Evolutionary conservation across 164 flowering plant species (phyloP).

Genomic region (Vitis amurensis): DNA sequence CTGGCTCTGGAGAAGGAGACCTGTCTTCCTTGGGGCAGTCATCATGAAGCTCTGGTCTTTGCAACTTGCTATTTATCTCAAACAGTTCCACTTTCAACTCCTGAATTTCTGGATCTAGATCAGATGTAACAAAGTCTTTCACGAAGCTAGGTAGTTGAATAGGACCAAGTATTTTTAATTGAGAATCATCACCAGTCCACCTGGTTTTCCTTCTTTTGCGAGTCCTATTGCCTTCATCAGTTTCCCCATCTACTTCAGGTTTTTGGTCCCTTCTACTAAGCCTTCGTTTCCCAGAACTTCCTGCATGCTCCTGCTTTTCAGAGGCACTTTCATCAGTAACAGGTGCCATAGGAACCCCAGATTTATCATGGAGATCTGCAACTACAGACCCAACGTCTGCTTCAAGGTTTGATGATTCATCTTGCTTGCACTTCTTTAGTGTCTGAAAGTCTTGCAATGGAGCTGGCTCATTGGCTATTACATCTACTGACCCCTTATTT

Average conservation of each 20-base stretch:
- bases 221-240: constrained; percentile 19
- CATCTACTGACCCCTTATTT: no score
- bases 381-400: constrained; percentile 4
- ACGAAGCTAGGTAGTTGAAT: constrained; percentile 38
- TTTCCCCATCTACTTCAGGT: constrained; percentile 17
- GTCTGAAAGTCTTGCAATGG: neutral
- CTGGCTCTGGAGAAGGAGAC: constrained; percentile 30
- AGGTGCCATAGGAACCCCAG: constrained; percentile 3
- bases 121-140: constrained; percentile 1
- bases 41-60: constrained; percentile 17
- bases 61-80: constrained; percentile 26
- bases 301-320: constrained; percentile 17
- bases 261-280: constrained; percentile 27
- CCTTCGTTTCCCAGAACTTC: constrained; percentile 41
- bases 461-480: constrained; percentile 8
- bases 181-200: constrained; percentile 27
- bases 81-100: constrained; percentile 22
- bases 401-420: constrained; percentile 8
- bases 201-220: constrained; percentile 35
- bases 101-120: constrained; percentile 20
- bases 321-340: constrained; percentile 14
- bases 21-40: constrained; percentile 17
- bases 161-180: constrained; percentile 41
- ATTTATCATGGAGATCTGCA: neutral
- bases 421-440: constrained; percentile 16